phyloP scores from a whole-genome alignment of 257 asterid species.

The Coffea canephora region DNA sequence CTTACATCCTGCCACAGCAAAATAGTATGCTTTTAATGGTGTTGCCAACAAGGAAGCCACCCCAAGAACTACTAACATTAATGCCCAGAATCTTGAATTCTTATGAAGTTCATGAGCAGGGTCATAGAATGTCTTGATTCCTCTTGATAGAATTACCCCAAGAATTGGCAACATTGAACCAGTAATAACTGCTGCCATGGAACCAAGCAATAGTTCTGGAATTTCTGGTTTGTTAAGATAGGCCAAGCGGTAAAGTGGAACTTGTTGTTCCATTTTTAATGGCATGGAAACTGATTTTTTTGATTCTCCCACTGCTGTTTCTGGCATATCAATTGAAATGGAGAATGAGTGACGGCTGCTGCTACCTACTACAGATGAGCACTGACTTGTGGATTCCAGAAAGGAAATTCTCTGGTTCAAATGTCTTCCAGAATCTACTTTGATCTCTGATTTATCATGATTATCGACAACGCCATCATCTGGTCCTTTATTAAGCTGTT shows the following conservation, averaged over 20 bases:
- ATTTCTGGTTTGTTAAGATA: conserved; percentile 45
- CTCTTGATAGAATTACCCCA: conserved; percentile 46
- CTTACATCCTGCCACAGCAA: conserved; percentile 58
- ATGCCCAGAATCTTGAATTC: conserved; percentile 53
- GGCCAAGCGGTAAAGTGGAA: conserved; percentile 46
- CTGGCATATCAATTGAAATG: conserved; percentile 2
- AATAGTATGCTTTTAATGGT: conserved; percentile 26
- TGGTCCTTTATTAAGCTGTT: conserved; percentile 26
- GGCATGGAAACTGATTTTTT: conserved; percentile 10
- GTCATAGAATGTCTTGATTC: conserved; percentile 42
- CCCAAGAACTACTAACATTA: conserved; percentile 48
- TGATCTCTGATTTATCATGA: conserved; percentile 20
- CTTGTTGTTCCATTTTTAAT: conserved; percentile 8
- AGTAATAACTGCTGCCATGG: conserved; percentile 47
- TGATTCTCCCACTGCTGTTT: conserved; percentile 1
- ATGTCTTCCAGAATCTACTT: conserved; percentile 20
- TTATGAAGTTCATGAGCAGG: conserved; percentile 42
- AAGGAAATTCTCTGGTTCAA: conserved; percentile 21
- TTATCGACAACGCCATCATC: conserved; percentile 1
- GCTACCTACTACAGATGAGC: conserved; percentile 27
- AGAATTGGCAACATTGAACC: conserved; percentile 49
- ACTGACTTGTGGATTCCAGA: conserved; percentile 21
- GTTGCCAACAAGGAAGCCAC: conserved; percentile 34
- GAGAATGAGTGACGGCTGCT: conserved; percentile 27
- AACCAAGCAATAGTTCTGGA: conserved; percentile 40